Evolutionary conservation across 768 basidiomycete genomes (phyloP), one percentile per base, ranked within the genome.

Genomic region (Neoboletus brunneissimus): DNA sequence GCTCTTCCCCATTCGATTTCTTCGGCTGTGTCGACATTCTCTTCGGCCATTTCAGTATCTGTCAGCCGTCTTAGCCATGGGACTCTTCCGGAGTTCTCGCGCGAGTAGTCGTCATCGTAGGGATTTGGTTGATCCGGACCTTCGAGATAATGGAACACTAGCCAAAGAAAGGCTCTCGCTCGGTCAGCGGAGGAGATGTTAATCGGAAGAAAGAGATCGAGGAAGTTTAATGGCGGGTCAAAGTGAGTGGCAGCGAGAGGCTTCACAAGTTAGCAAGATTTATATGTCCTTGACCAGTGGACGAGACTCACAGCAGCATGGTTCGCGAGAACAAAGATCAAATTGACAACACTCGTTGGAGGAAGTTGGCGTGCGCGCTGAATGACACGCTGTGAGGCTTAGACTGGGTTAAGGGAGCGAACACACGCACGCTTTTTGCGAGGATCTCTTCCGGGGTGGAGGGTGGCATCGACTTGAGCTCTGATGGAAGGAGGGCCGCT

Each of bases 121-220:
- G 91, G 88, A 69, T 92, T 94, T n/a, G 79, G 72, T 12, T 75
- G 70, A 35, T 79, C 76, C 1, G 81, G 77, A 34, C 77, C 78
- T 70, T 94, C 91, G 60, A 94, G 77, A 70, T 94, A 93, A 66
- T 90, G 80, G 70, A 84, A 93, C 48, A 92, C 73, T 54, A 93
- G 78, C 88, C 90, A 93, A 29, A 96, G 79, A 69, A 96, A 91
- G 4, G 85, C 89, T 54, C 76, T 77, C 6, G 89, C 91, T 31
- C 94, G 87, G 59, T 88, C 86, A 4, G 71, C 71, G 3, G 92
- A 91, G 12, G 87, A 80, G 35, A 92, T 75, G 44, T 81, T 79
- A 63, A 86, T 84, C 38, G 91, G 89, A 40, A 91, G 79, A 71
- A 95, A 95, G 40, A 95, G 77, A 72, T 95, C 92, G 43, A 92